Conservation (phyloP, 805 yeast genomes). For the Candida michaelii region DNA sequence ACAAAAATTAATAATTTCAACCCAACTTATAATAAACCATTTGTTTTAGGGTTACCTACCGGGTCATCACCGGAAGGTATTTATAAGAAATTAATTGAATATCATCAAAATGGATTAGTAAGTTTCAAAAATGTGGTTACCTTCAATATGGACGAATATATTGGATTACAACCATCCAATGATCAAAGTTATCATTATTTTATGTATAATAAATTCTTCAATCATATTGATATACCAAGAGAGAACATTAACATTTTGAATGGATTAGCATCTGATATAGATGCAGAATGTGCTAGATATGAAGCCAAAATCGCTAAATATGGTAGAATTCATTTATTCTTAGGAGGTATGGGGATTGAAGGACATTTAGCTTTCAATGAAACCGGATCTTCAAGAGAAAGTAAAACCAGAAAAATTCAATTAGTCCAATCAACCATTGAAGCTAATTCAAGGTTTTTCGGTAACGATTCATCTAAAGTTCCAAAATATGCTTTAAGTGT, state of each 20-base stretch:
- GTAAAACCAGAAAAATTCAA: conserved; percentile 46
- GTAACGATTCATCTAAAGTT: conserved; percentile 44
- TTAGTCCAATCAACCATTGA: conserved; percentile 50
- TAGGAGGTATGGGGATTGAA: conserved; percentile 62
- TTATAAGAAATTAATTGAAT: conserved; percentile 45
- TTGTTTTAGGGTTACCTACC: conserved; percentile 59
- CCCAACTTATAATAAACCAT: conserved; percentile 48
- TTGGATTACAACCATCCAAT: conserved; percentile 47
- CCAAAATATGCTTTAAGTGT: conserved; percentile 54
- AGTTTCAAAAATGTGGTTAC: conserved; percentile 54
- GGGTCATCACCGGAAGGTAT: conserved; percentile 63
- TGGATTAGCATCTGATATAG: conserved; percentile 48
- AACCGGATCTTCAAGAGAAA: conserved; percentile 48
- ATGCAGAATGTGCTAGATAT: conserved; percentile 47
- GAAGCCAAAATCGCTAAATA: conserved; percentile 47
- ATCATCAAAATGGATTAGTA: conserved; percentile 41
- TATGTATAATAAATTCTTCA: conserved; percentile 55
- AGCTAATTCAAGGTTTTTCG: conserved; percentile 56
- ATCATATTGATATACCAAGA: conserved; percentile 53
- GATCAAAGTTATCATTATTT: conserved; percentile 57
- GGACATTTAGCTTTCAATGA: conserved; percentile 65
- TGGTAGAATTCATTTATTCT: conserved; percentile 53
- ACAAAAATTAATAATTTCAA: conserved; percentile 41
- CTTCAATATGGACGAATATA: conserved; percentile 64
- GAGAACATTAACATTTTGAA: conserved; percentile 54